Evolutionary conservation across 108 stramenopile genomes (phyloP).

Genomic region (Fragilariopsis cylindrus): DNA sequence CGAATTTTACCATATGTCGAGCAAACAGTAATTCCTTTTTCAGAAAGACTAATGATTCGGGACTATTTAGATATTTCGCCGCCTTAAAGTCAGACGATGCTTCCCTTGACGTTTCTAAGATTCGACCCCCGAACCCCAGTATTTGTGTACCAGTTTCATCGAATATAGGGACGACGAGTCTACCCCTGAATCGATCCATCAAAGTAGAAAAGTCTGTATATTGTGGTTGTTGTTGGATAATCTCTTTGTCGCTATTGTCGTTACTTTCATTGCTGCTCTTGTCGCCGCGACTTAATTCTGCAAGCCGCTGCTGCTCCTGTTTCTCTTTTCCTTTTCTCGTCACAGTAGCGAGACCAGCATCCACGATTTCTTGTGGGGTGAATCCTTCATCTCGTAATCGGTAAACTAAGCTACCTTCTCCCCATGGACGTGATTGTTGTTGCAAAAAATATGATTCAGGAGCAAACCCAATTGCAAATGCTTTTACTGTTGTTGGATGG

Average conservation of each 20-base stretch:
- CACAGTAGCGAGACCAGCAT: slow-evolving; percentile 82
- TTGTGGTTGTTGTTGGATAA: not conserved
- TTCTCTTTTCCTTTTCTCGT: slow-evolving; percentile 39
- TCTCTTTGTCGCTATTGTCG: slow-evolving; percentile 15
- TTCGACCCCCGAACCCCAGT: slow-evolving; percentile 78
- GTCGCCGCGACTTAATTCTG: not conserved
- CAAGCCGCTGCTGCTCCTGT: not conserved
- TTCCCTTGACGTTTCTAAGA: slow-evolving; percentile 29
- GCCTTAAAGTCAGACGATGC: slow-evolving; percentile 32
- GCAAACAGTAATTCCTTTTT: slow-evolving; percentile 87
- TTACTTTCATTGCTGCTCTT: not conserved
- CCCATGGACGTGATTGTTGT: slow-evolving; percentile 14
- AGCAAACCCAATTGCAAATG: slow-evolving; percentile 89
- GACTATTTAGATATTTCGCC: slow-evolving; percentile 94
- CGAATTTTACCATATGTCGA: slow-evolving; percentile 52
- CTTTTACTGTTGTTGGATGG: slow-evolving; percentile 61
- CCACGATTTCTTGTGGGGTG: slow-evolving; percentile 73
- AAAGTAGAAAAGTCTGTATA: slow-evolving; percentile 26
- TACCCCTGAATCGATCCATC: slow-evolving; percentile 82
- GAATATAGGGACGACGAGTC: slow-evolving; percentile 80
- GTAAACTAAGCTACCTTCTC: slow-evolving; percentile 75
- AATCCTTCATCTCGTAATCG: slow-evolving; percentile 67
- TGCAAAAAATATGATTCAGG: slow-evolving; percentile 75
- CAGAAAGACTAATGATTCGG: slow-evolving; percentile 82
- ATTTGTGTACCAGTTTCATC: slow-evolving; percentile 64